These are phyloP conservation scores for Epichloe hybrida DNA, from an alignment of 2,329 filamentous ascomycete genomes.

Conservation along the genomic window DNA sequence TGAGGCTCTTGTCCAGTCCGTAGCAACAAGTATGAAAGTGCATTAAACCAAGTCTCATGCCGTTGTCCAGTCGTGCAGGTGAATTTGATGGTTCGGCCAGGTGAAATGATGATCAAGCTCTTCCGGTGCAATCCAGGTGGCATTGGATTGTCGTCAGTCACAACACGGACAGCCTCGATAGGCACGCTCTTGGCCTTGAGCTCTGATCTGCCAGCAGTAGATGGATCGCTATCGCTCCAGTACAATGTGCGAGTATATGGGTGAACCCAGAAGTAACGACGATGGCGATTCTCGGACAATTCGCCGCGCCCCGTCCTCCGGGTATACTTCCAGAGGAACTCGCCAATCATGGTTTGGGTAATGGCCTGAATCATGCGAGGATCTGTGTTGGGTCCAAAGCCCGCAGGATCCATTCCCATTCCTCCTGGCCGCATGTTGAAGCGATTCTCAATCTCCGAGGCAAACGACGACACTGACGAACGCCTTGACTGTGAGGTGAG, in stretches of 20 bases:
- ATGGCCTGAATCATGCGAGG: slow-evolving; percentile 98
- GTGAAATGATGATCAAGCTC: slow-evolving; percentile 81
- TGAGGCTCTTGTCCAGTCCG: slow-evolving; percentile 56
- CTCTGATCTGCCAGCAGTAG: slow-evolving; percentile 62
- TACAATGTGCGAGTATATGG: slow-evolving; percentile 93
- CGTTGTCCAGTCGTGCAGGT: slow-evolving; percentile 87
- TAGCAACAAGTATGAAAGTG: slow-evolving; percentile 80
- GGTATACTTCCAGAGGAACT: slow-evolving; percentile 98
- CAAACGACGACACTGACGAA: slow-evolving; percentile 90
- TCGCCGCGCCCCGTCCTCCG: slow-evolving; percentile 82
- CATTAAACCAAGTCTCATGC: slow-evolving; percentile 98
- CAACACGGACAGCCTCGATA: slow-evolving; percentile 84
- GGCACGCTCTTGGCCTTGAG: slow-evolving; percentile 75
- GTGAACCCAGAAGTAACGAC: slow-evolving; percentile 98
- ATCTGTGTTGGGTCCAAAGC: slow-evolving; percentile 64
- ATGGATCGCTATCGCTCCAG: slow-evolving; percentile 88
- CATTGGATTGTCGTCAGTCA: slow-evolving; percentile 88
- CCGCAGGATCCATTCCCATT: slow-evolving; percentile 37
- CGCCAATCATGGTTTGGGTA: slow-evolving; percentile 98
- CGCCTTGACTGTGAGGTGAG: slow-evolving; percentile 28
- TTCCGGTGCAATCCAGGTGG: slow-evolving; percentile 90
- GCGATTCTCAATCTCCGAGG: slow-evolving; percentile 79
- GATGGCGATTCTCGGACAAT: slow-evolving; percentile 79
- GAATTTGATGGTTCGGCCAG: slow-evolving; percentile 80
- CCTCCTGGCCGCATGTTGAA: slow-evolving; percentile 61